Evolutionary conservation across 1,284 basidiomycete genomes (phyloP).

Genomic region (Trichosporon coremiiforme): DNA sequence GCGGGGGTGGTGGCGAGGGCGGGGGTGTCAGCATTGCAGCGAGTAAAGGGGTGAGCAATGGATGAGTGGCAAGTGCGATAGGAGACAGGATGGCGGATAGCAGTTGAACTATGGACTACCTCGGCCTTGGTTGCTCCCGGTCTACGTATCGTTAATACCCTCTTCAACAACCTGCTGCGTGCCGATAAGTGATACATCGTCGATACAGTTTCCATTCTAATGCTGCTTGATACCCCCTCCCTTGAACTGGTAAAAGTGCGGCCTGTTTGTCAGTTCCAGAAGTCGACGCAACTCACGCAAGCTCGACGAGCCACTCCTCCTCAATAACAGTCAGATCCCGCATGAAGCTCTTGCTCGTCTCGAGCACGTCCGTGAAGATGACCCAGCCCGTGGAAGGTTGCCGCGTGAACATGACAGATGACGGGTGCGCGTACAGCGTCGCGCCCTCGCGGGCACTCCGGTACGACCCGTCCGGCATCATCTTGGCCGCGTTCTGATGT

Average conservation of each 20-base stretch:
- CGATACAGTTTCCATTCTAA: slow-evolving; percentile 19
- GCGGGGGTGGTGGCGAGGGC: too few species aligned
- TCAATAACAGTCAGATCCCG: slow-evolving; percentile 61
- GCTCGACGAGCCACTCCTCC: slow-evolving; percentile 60
- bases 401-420: slow-evolving; percentile 89
- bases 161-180: too few species aligned
- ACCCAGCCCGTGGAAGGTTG: slow-evolving; percentile 89
- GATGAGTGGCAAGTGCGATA: too few species aligned
- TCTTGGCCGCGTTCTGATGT: slow-evolving; percentile 74
- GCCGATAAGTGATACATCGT: too few species aligned
- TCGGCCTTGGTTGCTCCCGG: too few species aligned
- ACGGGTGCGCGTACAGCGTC: slow-evolving; percentile 84
- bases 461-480: slow-evolving; percentile 87
- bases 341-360: slow-evolving; percentile 81
- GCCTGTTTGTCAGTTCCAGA: slow-evolving; percentile 34
- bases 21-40: too few species aligned
- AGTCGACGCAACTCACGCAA: slow-evolving; percentile 51
- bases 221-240: slow-evolving; percentile 52
- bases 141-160: too few species aligned
- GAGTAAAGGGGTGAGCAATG: too few species aligned
- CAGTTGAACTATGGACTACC: too few species aligned
- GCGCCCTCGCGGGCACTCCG: slow-evolving; percentile 76
- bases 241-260: slow-evolving; percentile 54
- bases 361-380: slow-evolving; percentile 91
- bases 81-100: too few species aligned